A percentile compares a stretch with the other conserved stretches of the same genome.
Evolutionary conservation across 2,329 filamentous ascomycete species (phyloP).

Genomic region (Endothia cerciana): DNA sequence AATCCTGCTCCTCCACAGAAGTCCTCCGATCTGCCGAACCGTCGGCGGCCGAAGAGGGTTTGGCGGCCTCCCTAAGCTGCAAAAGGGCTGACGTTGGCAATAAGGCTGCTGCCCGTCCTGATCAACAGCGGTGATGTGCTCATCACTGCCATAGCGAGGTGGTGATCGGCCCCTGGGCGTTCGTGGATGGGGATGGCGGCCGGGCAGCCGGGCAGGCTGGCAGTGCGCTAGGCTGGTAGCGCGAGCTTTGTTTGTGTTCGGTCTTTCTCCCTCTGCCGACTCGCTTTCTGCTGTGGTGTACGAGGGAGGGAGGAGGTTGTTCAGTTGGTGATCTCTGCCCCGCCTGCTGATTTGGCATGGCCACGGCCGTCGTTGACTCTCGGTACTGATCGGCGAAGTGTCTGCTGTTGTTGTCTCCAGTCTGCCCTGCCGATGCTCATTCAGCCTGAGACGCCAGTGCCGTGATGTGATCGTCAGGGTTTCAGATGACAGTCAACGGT

Average conservation of each 20-base stretch:
- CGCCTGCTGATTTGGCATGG: conserved; percentile 2
- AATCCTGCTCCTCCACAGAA: not conserved
- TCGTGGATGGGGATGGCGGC: conserved; percentile 2
- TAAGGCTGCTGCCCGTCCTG: conserved; percentile 5
- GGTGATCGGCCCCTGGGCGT: conserved; percentile 5
- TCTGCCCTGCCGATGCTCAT: not conserved
- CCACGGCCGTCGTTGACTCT: not conserved
- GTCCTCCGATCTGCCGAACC: not conserved
- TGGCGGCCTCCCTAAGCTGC: conserved; percentile 8
- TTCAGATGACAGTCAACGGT: not conserved
- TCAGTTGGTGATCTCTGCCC: conserved; percentile 2
- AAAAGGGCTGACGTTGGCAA: not conserved
- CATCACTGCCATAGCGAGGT: conserved; percentile 12
- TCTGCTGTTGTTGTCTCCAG: not conserved
- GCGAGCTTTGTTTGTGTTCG: conserved; percentile 6
- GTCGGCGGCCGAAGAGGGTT: not conserved
- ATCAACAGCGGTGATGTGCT: conserved; percentile 7
- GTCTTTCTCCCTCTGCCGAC: not conserved
- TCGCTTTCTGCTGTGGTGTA: too few relatives aligned
- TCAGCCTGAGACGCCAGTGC: not conserved
- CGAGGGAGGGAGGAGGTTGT: too few relatives aligned
- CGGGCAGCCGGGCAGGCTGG: not conserved
- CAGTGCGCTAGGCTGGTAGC: not conserved
- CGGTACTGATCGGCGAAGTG: not conserved
- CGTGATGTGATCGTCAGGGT: not conserved